A percentile compares a stretch with the other conserved stretches of the same genome.
These are phyloP conservation scores for Apiospora pterosperma DNA, from an alignment of 2,329 filamentous ascomycete species.

Conservation along the genomic window DNA sequence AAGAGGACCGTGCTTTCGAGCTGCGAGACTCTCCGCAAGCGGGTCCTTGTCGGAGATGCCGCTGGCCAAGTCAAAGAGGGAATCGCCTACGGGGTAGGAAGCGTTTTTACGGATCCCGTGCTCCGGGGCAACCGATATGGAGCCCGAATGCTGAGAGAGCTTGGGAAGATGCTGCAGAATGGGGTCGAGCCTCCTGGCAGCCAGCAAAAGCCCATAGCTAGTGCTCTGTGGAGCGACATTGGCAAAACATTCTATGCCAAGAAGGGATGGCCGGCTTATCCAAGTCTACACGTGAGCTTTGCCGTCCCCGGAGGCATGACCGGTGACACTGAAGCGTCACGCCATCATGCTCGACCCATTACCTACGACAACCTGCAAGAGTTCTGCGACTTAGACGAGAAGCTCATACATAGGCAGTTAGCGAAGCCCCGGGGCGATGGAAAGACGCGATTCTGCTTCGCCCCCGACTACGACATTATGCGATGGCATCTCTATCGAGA, in stretches of 20 bases:
- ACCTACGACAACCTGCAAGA: constrained; percentile 57
- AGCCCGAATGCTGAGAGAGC: constrained; percentile 66
- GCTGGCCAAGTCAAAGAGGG: constrained; percentile 47
- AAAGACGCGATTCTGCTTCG: constrained; percentile 59
- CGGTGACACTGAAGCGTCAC: constrained; percentile 11
- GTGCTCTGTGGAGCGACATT: constrained; percentile 82
- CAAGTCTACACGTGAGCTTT: constrained; percentile 70
- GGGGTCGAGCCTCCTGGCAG: constrained; percentile 11
- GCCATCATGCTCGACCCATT: constrained; percentile 40
- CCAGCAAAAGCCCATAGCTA: constrained; percentile 51
- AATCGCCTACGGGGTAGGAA: constrained; percentile 70
- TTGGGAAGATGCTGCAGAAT: constrained; percentile 37
- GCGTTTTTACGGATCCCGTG: constrained; percentile 70
- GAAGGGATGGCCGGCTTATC: constrained; percentile 73
- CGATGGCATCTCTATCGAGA: constrained; percentile 80
- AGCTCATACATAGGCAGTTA: constrained; percentile 55
- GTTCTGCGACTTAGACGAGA: constrained; percentile 63
- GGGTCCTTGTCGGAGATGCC: constrained; percentile 42
- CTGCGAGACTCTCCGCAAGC: constrained; percentile 63
- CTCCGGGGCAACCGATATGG: constrained; percentile 74
- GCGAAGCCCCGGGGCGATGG: constrained; percentile 28
- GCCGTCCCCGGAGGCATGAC: constrained; percentile 29
- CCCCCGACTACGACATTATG: constrained; percentile 65
- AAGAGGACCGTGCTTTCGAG: constrained; percentile 55
- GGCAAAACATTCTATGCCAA: constrained; percentile 78